Conservation (phyloP, 257 asterid species). For the Coffea eugenioides region DNA sequence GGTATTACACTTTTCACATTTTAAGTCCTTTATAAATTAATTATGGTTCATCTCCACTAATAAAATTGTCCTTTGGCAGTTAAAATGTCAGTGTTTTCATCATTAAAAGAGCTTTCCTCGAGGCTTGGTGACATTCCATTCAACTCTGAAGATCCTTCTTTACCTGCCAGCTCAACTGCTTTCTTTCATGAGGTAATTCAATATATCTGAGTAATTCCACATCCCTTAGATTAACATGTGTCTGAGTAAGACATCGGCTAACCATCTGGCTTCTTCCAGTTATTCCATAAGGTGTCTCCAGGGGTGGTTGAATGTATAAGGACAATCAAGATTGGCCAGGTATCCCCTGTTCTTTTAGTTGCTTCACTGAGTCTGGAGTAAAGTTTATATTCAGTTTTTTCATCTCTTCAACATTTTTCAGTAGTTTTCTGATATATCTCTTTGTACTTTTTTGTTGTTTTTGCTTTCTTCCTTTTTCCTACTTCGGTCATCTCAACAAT, state of each 20-base stretch:
- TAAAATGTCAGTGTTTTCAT: conserved; percentile 64
- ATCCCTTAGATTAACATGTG: conserved; percentile 13
- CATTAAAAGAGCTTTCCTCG: conserved; percentile 65
- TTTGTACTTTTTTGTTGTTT: background rate
- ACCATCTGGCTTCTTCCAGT: conserved; percentile 42
- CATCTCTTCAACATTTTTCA: background rate
- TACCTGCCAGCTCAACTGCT: conserved; percentile 29
- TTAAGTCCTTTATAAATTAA: conserved; percentile 7
- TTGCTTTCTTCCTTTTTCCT: background rate
- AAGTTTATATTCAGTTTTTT: conserved; percentile 1
- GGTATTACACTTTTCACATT: conserved; percentile 39
- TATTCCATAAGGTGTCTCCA: conserved; percentile 54
- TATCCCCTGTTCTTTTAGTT: conserved; percentile 24
- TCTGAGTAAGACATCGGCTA: conserved; percentile 22
- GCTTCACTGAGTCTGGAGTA: conserved; percentile 8
- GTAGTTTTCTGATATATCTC: too few relatives aligned
- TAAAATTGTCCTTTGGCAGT: conserved; percentile 46
- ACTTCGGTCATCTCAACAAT: background rate
- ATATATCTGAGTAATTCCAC: background rate
- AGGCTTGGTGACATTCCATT: conserved; percentile 40
- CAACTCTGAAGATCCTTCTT: conserved; percentile 37
- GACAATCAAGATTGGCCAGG: conserved; percentile 85
- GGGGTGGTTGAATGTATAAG: conserved; percentile 64
- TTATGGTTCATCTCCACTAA: conserved; percentile 7
- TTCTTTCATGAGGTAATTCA: conserved; percentile 64